Evolutionary conservation across 352 stramenopile genomes (phyloP), one percentile per base, ranked within the genome.

Genomic region (Globisporangium emineosum): DNA sequence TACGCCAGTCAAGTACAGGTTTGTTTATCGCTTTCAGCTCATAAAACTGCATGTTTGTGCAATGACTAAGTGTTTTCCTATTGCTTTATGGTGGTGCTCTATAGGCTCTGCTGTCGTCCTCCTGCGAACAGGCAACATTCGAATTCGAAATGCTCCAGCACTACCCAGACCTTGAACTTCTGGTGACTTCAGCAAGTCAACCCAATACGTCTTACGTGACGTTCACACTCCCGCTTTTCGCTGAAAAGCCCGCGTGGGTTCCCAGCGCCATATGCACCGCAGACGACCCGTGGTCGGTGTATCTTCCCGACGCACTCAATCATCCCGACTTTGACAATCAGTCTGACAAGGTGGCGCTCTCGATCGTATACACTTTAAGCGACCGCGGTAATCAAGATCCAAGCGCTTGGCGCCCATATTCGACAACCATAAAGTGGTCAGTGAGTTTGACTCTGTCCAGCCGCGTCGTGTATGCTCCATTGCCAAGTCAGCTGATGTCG

Each of bases 61-160:
- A 32, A 19, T 64, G n/a, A 10, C 12, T 32, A 35, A 17, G n/a
- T 45, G 29, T 57, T 37, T 15, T 33, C 47, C 21, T 10, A 52
- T 3, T n/a, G 13, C 25, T 15, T 57, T 7, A 50, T 51, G 35
- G 10, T 21, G 33, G 5, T 37, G 19, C 37, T 53, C 9, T 51
- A 10, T 45, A 67, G 61, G 25, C 25, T 35, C 10, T 67, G 40
- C 52, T 60, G 5, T 58, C 61, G 29, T 60, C 43, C 9, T 47
- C 35, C 4, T 57, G 52, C 1, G 62, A 67, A 25, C 72, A 66
- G 21, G 64, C 68, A 10, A 76, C 65, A n/a, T 81, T 86, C 25
- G 77, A 86, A 62, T 70, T 71, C 52, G 72, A 86, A 52, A 60
- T 86, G 50, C 29, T 86, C 40, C 77, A 83, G 51, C 72, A 78